Evolutionary conservation across 345 rosid genomes (phyloP).

Genomic region (Camelina laxa): DNA sequence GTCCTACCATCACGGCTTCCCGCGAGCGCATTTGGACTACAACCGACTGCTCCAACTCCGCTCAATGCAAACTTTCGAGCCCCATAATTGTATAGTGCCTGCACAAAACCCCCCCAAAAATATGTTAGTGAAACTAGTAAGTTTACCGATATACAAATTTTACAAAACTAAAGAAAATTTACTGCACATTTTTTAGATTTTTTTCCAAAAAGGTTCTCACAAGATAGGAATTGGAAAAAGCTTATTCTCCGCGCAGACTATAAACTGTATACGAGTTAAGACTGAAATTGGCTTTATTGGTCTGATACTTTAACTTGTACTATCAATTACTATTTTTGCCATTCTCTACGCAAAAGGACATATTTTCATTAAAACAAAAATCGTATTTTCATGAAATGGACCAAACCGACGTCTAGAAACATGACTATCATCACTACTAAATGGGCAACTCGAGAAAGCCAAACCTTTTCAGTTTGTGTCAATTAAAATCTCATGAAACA

Average conservation of each 20-base stretch:
- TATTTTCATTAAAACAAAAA: not conserved
- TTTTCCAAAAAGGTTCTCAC: not conserved
- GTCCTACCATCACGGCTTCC: conserved; percentile 45
- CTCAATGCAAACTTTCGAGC: conserved; percentile 63
- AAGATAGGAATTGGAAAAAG: not conserved
- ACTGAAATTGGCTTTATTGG: not conserved
- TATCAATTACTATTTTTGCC: not conserved
- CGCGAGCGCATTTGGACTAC: conserved; percentile 61
- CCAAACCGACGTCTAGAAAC: not conserved
- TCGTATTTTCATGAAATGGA: not conserved
- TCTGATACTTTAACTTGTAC: not conserved
- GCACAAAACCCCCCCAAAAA: not conserved
- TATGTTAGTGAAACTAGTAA: not conserved
- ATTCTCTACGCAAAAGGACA: not conserved
- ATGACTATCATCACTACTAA: not conserved
- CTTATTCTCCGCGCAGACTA: not conserved
- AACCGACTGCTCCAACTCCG: conserved; percentile 75
- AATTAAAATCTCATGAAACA: not conserved
- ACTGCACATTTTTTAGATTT: not conserved
- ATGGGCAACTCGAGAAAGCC: not conserved
- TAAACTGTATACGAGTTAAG: not conserved
- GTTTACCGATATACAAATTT: not conserved
- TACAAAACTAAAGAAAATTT: not conserved
- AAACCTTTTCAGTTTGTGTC: not conserved
- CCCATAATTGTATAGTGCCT: conserved; percentile 63